These are phyloP conservation scores for Coniochaeta hoffmannii DNA, from an alignment of 2,329 filamentous ascomycete species.

Conservation along the genomic window DNA sequence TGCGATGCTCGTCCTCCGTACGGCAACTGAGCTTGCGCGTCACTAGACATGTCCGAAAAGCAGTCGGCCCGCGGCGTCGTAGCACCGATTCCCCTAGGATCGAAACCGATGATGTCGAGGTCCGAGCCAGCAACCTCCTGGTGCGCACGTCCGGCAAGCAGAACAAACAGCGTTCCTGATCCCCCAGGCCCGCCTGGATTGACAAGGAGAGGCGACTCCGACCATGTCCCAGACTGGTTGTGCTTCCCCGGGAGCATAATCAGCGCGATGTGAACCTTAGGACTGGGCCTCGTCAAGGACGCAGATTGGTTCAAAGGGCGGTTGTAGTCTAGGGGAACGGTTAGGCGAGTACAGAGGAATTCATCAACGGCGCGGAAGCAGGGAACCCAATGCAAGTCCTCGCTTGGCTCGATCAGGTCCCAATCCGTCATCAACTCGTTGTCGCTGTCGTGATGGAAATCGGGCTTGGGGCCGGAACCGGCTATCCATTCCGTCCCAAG, in stretches of 20 bases:
- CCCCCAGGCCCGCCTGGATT: slow-evolving; percentile 42
- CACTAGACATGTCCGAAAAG: slow-evolving; percentile 13
- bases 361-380: slow-evolving; percentile 23
- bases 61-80: slow-evolving; percentile 32
- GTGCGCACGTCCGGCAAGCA: slow-evolving; percentile 18
- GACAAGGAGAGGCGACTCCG: slow-evolving; percentile 31
- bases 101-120: slow-evolving; percentile 39
- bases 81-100: slow-evolving; percentile 35
- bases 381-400: slow-evolving; percentile 35
- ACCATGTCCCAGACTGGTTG: slow-evolving; percentile 19
- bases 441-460: neutral
- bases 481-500: neutral
- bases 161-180: slow-evolving; percentile 25
- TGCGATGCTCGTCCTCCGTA: neutral
- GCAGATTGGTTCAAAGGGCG: slow-evolving; percentile 28
- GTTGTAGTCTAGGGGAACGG: slow-evolving; percentile 39
- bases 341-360: slow-evolving; percentile 34
- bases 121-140: slow-evolving; percentile 29
- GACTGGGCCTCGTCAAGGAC: slow-evolving; percentile 10
- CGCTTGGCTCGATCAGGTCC: slow-evolving; percentile 33
- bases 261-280: slow-evolving; percentile 30
- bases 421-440: slow-evolving; percentile 3
- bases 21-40: neutral
- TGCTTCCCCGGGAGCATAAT: slow-evolving; percentile 24
- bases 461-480: neutral